Percentiles rank a stretch among this genome's conserved stretches.
phyloP scores from a whole-genome alignment of 129 eudicot species.

The Rutidosis leptorrhynchoides region DNA sequence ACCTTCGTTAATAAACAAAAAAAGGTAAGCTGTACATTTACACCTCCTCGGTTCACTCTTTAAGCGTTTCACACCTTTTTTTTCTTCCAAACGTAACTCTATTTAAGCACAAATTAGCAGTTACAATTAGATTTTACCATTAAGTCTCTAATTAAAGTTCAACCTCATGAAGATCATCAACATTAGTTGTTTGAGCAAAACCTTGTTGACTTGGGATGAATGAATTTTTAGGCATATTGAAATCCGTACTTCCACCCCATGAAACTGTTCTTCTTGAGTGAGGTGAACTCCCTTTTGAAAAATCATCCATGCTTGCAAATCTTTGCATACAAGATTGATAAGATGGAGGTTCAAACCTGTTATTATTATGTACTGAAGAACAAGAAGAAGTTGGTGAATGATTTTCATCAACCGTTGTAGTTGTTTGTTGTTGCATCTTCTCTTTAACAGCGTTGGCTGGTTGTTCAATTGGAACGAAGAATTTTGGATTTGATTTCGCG shows the following conservation, averaged over 20 bases:
- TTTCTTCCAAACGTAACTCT: constrained; percentile 36
- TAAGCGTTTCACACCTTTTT: constrained; percentile 15
- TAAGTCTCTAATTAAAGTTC: constrained; percentile 46
- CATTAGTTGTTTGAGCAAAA: constrained; percentile 31
- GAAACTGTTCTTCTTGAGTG: constrained; percentile 81
- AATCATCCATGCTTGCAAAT: constrained; percentile 66
- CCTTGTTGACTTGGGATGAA: constrained; percentile 33
- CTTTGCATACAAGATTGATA: constrained; percentile 60
- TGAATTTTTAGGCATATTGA: constrained; percentile 41
- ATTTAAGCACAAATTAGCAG: constrained; percentile 25
- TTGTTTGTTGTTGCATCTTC: constrained; percentile 28
- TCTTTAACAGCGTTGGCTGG: constrained; percentile 19
- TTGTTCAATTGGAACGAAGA: constrained; percentile 75
- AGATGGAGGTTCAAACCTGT: constrained; percentile 38
- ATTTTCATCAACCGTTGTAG: constrained; percentile 34
- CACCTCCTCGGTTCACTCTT: constrained; percentile 19
- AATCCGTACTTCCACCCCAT: constrained; percentile 65
- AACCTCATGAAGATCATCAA: constrained; percentile 82
- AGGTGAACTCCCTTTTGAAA: constrained; percentile 47
- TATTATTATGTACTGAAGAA: constrained; percentile 28
- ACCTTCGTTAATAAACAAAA: constrained; percentile 21
- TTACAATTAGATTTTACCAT: neutral
- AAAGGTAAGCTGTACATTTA: constrained; percentile 48
- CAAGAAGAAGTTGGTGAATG: constrained; percentile 38
- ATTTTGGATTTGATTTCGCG: constrained; percentile 50